Conservation (phyloP, 495 filamentous ascomycete genomes). For the Podospora bellae-mahoneyi region DNA sequence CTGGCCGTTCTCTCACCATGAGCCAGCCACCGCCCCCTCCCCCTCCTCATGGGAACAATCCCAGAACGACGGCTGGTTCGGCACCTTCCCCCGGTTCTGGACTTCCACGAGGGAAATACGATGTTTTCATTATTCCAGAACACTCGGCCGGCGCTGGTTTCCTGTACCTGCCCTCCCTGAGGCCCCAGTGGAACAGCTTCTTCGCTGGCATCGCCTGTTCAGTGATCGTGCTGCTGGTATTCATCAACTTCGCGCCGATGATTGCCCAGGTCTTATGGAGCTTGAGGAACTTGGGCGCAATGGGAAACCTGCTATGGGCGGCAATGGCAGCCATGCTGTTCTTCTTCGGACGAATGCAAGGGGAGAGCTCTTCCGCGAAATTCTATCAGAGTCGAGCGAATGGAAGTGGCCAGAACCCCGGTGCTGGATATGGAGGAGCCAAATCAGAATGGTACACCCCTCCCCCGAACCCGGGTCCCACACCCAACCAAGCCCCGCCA, state of each 20-base stretch:
- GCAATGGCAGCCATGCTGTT: conserved; percentile 7
- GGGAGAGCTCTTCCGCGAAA: conserved; percentile 11
- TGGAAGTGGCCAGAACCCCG: conserved; percentile 24
- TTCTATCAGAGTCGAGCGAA: neutral
- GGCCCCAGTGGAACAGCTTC: conserved; percentile 86
- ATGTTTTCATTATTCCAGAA: conserved; percentile 96
- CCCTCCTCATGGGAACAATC: conserved; percentile 66
- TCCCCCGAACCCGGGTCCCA: conserved; percentile 32
- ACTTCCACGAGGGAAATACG: conserved; percentile 80
- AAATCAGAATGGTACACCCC: conserved; percentile 27
- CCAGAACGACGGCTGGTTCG: conserved; percentile 43
- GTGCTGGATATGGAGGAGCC: conserved; percentile 23
- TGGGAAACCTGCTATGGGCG: neutral
- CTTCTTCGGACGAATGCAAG: conserved; percentile 14
- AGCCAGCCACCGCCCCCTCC: conserved; percentile 55
- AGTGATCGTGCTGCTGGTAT: conserved; percentile 62
- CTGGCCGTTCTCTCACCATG: conserved; percentile 35
- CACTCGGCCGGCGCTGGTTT: conserved; percentile 88
- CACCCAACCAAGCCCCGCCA: conserved; percentile 36
- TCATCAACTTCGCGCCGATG: conserved; percentile 62
- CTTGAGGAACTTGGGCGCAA: neutral
- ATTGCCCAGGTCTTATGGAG: neutral
- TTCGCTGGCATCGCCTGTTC: conserved; percentile 76
- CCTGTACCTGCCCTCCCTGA: conserved; percentile 85
- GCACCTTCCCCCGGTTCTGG: conserved; percentile 37